phyloP scores from a whole-genome alignment of 192 early-diverging fungal species.

The Tieghemiomyces parasiticus region DNA sequence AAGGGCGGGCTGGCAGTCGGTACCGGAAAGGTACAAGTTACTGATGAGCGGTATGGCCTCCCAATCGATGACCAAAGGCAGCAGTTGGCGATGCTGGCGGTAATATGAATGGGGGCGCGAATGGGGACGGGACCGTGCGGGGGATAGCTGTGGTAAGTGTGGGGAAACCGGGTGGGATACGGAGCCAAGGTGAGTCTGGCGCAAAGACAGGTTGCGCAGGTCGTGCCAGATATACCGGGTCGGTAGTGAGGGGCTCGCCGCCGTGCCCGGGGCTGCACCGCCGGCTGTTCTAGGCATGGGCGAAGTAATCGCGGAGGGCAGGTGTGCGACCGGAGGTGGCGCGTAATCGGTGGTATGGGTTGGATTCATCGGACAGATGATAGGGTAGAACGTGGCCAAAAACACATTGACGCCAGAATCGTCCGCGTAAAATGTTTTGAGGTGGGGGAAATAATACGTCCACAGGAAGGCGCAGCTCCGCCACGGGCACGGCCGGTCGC shows the following conservation, averaged over 20 bases:
- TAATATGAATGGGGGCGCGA: neutral
- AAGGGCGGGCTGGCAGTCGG: neutral
- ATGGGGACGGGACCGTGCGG: no score
- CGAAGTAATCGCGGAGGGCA: neutral
- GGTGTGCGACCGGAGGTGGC: neutral
- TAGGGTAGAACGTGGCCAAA: neutral
- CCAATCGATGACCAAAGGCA: no score
- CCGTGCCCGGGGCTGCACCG: no score
- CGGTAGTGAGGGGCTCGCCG: no score
- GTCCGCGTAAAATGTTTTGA: neutral
- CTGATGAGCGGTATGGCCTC: neutral
- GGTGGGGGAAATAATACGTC: neutral
- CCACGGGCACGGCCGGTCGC: neutral
- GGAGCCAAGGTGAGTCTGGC: neutral
- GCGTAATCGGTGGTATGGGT: no score
- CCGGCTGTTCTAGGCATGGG: neutral
- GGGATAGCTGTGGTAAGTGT: no score
- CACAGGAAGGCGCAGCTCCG: neutral
- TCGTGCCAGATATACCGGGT: neutral
- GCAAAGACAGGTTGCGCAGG: neutral
- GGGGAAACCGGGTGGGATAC: no score
- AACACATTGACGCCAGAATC: neutral
- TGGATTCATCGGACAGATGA: neutral
- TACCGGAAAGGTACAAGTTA: neutral
- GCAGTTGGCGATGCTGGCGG: no score